phyloP scores from a whole-genome alignment of 164 flowering plant species.

The Chimonanthus salicifolius region DNA sequence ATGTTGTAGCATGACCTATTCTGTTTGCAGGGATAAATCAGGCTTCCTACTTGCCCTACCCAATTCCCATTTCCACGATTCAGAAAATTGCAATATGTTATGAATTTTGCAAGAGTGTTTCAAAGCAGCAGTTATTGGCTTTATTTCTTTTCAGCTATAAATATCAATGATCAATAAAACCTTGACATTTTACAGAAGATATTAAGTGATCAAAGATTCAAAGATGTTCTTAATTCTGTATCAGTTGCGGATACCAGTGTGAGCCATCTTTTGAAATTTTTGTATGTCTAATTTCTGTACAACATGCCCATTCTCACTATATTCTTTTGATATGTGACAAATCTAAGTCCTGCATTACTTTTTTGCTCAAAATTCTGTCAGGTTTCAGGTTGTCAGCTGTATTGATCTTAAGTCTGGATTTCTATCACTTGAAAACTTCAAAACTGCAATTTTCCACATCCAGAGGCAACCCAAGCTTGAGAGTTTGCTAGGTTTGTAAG shows the following conservation, averaged over 20 bases:
- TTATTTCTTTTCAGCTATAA: neutral
- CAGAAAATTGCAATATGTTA: neutral
- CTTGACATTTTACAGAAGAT: constrained; percentile 61
- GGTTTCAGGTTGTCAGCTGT: constrained; percentile 62
- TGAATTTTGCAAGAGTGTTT: neutral
- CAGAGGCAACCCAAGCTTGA: constrained; percentile 82
- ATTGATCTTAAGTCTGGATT: constrained; percentile 62
- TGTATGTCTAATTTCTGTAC: constrained; percentile 48
- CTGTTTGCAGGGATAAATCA: neutral
- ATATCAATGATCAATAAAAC: constrained; percentile 10
- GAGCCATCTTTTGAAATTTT: constrained; percentile 51
- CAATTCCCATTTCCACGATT: neutral
- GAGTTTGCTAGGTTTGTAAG: constrained; percentile 49
- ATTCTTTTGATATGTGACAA: neutral
- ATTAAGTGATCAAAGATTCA: constrained; percentile 45
- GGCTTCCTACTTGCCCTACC: neutral
- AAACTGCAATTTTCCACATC: constrained; percentile 43
- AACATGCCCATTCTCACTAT: neutral
- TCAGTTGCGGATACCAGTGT: constrained; percentile 45
- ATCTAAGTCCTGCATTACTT: neutral
- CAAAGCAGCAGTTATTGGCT: neutral
- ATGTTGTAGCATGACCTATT: neutral
- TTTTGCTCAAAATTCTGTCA: constrained; percentile 16
- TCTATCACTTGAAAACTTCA: constrained; percentile 65
- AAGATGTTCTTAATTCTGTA: constrained; percentile 35